Base-by-base conservation (phyloP, 129 eudicot genomes). In the Helichrysum umbraculigerum region DNA sequence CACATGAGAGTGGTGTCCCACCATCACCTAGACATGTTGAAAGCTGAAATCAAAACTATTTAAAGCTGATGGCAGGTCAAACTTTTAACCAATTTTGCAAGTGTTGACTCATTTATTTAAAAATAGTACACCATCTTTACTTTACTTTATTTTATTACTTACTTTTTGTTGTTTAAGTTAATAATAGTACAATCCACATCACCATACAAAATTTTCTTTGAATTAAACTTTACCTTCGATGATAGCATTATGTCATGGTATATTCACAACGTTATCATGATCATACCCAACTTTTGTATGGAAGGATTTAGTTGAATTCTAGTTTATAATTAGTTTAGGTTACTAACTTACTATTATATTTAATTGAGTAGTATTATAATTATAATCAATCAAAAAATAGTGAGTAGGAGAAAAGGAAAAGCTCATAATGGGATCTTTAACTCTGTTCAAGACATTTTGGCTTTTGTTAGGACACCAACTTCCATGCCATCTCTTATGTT, bases 391-490 rank as follows among this genome's bases (percentile, higher is more conserved):
- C 47, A 41, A 41, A 39, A 39, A 2, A 41, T 35, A 35, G 8
- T 35, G 2, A 10, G 47, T 62, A 29, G 8, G 20, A 77, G 21
- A 54, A 77, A 79, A 66, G 62, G 67, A 75, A 51, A 79, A 76
- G 52, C 77, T 80, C 44, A 58, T 73, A 41, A 57, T 76, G 68
- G 60, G 80, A 83, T 69, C 87, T 86, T 86, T 80, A 60, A 76
- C 69, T 78, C 69, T 82, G 71, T 78, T 83, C 84, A 63, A 76
- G 76, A 76, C 72, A 72, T 69, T 47, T 12, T 65, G 66, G 75
- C 83, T 80, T 86, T 80, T 54, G 78, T 71, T 75, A 68, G 67
- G 81, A 85, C 85, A 70, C 82, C 87, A 80, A 83, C 72, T 86
- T 80, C 83, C 81, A 78, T 65, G 76, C 74, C 85, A 74, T 70